phyloP scores from a whole-genome alignment of 768 basidiomycete genomes.

The Paxillus ammoniavirescens region DNA sequence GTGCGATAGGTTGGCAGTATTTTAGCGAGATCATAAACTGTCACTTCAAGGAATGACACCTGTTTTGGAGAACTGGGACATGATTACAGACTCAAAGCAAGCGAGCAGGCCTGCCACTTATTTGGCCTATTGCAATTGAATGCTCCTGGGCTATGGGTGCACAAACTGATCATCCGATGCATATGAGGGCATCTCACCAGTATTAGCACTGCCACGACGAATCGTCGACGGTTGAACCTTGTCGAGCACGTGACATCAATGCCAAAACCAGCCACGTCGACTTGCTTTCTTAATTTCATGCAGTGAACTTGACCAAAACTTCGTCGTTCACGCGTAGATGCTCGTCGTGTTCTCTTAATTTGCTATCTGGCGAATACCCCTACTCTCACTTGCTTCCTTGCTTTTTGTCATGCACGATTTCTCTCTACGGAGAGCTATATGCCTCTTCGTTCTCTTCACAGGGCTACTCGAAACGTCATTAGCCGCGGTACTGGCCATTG shows the following conservation, averaged over 20 bases:
- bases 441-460: conserved; percentile 22
- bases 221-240: too few relatives aligned
- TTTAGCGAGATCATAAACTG: neutral
- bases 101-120: too few relatives aligned
- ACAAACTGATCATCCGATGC: too few relatives aligned
- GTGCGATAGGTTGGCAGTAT: neutral
- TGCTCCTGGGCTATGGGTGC: too few relatives aligned
- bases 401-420: conserved; percentile 16
- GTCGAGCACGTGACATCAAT: too few relatives aligned
- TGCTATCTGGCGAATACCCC: conserved; percentile 14
- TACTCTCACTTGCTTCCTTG: neutral
- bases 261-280: conserved; percentile 17
- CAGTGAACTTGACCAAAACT: neutral
- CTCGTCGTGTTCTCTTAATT: conserved; percentile 10
- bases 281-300: neutral
- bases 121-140: too few relatives aligned
- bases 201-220: too few relatives aligned
- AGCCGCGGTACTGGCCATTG: conserved; percentile 88
- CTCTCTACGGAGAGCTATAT: conserved; percentile 27
- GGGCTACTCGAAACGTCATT: conserved; percentile 35
- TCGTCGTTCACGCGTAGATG: neutral
- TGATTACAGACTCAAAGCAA: too few relatives aligned
- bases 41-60: neutral
- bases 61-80: neutral
- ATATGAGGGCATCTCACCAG: too few relatives aligned